Percentiles rank a stretch among this genome's conserved stretches.
Evolutionary conservation across 129 eudicot genomes (phyloP).

Genomic region (Tagetes patula): DNA sequence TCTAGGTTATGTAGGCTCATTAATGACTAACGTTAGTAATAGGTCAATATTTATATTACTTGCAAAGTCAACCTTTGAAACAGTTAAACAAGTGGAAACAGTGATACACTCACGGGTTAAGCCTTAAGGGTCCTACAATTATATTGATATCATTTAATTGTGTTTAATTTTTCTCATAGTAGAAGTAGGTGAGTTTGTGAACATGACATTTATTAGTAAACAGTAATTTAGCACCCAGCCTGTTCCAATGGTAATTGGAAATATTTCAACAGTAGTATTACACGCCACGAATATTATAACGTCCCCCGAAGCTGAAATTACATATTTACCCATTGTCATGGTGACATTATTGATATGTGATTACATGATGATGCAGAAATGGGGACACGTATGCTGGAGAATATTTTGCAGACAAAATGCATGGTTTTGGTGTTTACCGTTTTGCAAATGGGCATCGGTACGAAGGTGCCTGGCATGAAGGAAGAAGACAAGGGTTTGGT

Average conservation of each 20-base stretch:
- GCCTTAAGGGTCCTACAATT: constrained; percentile 3
- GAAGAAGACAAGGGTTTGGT: constrained; percentile 84
- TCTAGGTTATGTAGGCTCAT: neutral
- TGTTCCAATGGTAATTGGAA: neutral
- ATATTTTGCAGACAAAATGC: constrained; percentile 84
- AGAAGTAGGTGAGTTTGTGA: neutral
- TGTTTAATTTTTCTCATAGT: neutral
- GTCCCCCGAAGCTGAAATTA: neutral
- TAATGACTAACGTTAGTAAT: neutral
- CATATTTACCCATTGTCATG: neutral
- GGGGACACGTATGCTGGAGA: constrained; percentile 88
- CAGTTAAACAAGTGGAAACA: neutral
- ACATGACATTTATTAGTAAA: neutral
- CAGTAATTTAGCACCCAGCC: neutral
- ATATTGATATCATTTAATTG: neutral
- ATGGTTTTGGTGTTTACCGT: constrained; percentile 90
- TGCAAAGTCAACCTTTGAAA: neutral
- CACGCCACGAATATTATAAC: no score
- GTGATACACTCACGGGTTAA: neutral
- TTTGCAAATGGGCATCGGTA: constrained; percentile 82
- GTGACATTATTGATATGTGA: constrained; percentile 1
- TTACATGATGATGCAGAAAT: constrained; percentile 50
- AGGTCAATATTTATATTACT: neutral
- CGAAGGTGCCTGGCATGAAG: constrained; percentile 96
- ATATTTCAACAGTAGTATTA: no score